phyloP scores from a whole-genome alignment of 139 green algal genomes.

The Chlorella sp. region DNA sequence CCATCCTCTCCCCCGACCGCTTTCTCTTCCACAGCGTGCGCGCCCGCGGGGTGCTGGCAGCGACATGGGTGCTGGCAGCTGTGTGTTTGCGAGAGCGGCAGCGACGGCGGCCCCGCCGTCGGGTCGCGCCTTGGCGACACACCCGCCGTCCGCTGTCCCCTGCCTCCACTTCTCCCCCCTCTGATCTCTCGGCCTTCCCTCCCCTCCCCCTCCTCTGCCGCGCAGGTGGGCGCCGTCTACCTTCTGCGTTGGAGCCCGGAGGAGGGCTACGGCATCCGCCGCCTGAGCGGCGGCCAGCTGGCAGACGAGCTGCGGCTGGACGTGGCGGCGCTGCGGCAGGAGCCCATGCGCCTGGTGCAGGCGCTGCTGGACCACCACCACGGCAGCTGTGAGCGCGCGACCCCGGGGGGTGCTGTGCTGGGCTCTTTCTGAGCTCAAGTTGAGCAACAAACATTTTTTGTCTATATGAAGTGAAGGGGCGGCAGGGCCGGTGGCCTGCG shows the following conservation, averaged over 20 bases:
- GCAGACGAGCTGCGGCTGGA: conserved; percentile 41
- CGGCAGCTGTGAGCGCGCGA: too few relatives aligned
- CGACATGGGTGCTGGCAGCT: conserved; percentile 55
- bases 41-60: too few relatives aligned
- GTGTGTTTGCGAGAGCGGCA: conserved; percentile 6
- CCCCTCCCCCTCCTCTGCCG: not conserved
- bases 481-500: too few relatives aligned
- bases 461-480: too few relatives aligned
- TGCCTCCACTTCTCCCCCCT: not conserved
- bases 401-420: too few relatives aligned
- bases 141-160: not conserved
- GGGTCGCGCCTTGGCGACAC: not conserved
- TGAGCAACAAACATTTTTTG: too few relatives aligned
- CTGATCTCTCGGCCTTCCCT: not conserved
- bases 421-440: too few relatives aligned
- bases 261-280: conserved; percentile 23
- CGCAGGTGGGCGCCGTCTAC: conserved; percentile 6
- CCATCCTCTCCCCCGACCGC: conserved; percentile 40
- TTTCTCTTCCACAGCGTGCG: conserved; percentile 63
- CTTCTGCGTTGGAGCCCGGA: conserved; percentile 13
- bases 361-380: conserved; percentile 70
- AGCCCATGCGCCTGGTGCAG: conserved; percentile 28
- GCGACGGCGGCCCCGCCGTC: not conserved
- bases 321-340: conserved; percentile 23
- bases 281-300: conserved; percentile 25